Evolutionary conservation across 306 rosid species (phyloP).

Genomic region (Hippophae gyantsensis): DNA sequence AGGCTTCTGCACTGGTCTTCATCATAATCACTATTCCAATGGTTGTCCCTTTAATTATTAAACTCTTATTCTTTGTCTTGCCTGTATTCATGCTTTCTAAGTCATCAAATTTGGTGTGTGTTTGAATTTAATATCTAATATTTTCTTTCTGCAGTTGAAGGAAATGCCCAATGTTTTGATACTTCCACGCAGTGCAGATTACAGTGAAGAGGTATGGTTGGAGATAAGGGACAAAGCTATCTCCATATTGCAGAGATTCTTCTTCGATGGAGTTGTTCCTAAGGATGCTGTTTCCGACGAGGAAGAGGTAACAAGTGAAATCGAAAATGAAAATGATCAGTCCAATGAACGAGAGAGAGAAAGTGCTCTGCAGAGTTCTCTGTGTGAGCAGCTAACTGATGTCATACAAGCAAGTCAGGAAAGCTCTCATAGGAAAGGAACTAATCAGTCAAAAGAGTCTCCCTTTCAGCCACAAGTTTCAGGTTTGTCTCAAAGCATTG

Average conservation of each 20-base stretch:
- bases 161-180: conserved; percentile 98
- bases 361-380: conserved; percentile 40
- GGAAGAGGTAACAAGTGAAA: conserved; percentile 59
- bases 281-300: conserved; percentile 65
- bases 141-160: conserved; percentile 60
- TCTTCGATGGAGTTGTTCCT: conserved; percentile 73
- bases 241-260: conserved; percentile 75
- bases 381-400: conserved; percentile 51
- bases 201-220: conserved; percentile 99
- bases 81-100: background rate
- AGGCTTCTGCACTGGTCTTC: no score
- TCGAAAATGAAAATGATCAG: conserved; percentile 56
- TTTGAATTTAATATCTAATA: conserved; percentile 7
- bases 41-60: no score
- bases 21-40: no score
- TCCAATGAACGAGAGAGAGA: conserved; percentile 48
- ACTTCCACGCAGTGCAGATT: conserved; percentile 98
- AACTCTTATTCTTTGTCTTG: background rate
- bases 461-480: conserved; percentile 57
- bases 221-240: conserved; percentile 97
- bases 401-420: conserved; percentile 44
- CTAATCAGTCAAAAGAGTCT: conserved; percentile 42
- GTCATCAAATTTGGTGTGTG: background rate
- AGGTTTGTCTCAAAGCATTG: conserved; percentile 53
- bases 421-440: conserved; percentile 57